Evolutionary conservation across 306 rosid genomes (phyloP).

Genomic region (Pyrus pyrifolia): DNA sequence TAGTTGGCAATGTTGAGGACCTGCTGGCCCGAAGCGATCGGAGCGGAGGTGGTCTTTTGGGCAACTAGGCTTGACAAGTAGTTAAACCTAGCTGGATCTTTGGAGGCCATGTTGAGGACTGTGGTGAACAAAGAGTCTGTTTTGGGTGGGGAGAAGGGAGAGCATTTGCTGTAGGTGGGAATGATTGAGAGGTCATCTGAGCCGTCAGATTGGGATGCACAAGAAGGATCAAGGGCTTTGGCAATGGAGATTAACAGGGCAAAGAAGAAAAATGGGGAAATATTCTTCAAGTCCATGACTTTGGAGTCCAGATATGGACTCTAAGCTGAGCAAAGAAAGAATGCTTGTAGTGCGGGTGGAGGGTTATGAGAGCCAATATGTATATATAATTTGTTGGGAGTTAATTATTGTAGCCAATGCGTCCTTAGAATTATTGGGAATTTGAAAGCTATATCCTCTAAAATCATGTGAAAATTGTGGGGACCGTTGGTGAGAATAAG

Average conservation of each 20-base stretch:
- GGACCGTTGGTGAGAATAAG: neutral
- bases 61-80: slow-evolving; percentile 48
- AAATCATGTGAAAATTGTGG: neutral
- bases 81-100: slow-evolving; percentile 53
- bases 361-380: slow-evolving; percentile 1
- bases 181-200: slow-evolving; percentile 47
- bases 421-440: slow-evolving; percentile 9
- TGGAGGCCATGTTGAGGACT: slow-evolving; percentile 65
- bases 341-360: slow-evolving; percentile 13
- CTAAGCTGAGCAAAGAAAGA: slow-evolving; percentile 4
- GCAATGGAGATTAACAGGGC: slow-evolving; percentile 16
- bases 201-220: slow-evolving; percentile 38
- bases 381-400: neutral
- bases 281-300: slow-evolving; percentile 40
- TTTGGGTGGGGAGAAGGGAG: slow-evolving; percentile 63
- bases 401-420: slow-evolving; percentile 9
- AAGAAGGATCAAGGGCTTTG: slow-evolving; percentile 47
- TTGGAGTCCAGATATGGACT: neutral
- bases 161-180: slow-evolving; percentile 82
- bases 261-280: slow-evolving; percentile 17
- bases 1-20: slow-evolving; percentile 66
- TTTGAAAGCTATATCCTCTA: neutral
- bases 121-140: slow-evolving; percentile 48
- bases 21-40: slow-evolving; percentile 77
- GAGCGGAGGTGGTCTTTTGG: slow-evolving; percentile 48